Base-by-base conservation (phyloP, 192 early-diverging fungal species). In the Phycomyces blakesleeanus region DNA sequence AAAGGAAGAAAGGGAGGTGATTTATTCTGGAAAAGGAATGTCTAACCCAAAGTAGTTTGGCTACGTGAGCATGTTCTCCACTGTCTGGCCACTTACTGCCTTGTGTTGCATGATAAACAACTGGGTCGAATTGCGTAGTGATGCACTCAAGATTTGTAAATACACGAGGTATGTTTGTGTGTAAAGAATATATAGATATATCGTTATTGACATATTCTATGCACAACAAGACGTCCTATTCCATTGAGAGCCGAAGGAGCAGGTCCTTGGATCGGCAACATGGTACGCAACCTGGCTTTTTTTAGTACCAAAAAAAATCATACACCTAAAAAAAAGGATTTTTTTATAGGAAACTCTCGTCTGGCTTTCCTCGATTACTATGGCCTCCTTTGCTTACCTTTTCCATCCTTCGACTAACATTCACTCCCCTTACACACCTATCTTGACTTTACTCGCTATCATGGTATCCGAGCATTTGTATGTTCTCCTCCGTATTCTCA, bases 101-200 rank as follows among this genome's bases (percentile, higher is more conserved):
- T 64, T 96, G 42, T 85, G 84, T 16, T 89, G 88, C 34, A 76
- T 94, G 39, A 39, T 96, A 29, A 96, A 96, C 75, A 96, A 98
- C 76, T 93, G 87, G 83, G 63, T 96, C 34, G 94, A 98, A 80
- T 72, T 98, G 55, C 81, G 96, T 51, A 81, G 87, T 8, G 94
- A 98, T 72, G 94, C 93, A 0, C 84, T 92, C 72, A 98, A 98
- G 73, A 85, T 98, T 59, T 89, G 89, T 66, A 86, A 80, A 40
- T 81, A 87, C 50, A 81, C 84, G 6, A 81, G 89, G 57, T 73
- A 63, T 18, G n/a, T n/a, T n/a, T n/a, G n/a, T n/a, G n/a, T n/a
- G n/a, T n/a, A n/a, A n/a, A n/a, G n/a, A n/a, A n/a, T n/a, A n/a
- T n/a, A n/a, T n/a, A n/a, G n/a, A n/a, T n/a, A n/a, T n/a, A n/a